phyloP scores from a whole-genome alignment of 208 protist genomes.

The Acanthamoeba healyi region DNA sequence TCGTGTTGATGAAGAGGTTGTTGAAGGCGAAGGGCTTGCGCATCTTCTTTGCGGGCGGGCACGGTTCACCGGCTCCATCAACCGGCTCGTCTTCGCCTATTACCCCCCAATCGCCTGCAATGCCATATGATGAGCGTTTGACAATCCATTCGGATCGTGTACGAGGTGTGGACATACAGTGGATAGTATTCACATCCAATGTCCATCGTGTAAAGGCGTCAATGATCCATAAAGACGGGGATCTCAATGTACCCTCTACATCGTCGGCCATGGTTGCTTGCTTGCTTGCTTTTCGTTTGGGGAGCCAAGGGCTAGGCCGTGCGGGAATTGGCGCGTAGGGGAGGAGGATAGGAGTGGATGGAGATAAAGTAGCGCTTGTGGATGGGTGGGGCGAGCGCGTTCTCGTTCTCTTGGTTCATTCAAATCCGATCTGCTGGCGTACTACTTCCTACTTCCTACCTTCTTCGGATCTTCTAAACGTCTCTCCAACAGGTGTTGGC shows the following conservation, averaged over 20 bases:
- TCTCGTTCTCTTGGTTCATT: slow-evolving; percentile 1
- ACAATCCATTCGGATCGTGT: too few species aligned
- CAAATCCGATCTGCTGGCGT: neutral
- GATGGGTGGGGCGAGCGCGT: neutral
- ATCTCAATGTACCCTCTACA: slow-evolving; percentile 9
- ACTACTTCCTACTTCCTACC: too few species aligned
- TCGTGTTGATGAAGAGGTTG: slow-evolving; percentile 68
- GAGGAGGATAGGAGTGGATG: neutral
- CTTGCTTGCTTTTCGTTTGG: neutral
- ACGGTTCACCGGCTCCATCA: neutral
- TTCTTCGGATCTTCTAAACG: too few species aligned
- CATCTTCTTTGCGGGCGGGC: neutral
- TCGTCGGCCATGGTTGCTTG: neutral
- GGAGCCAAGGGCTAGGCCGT: neutral
- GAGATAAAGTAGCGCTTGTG: neutral
- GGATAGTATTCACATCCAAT: too few species aligned
- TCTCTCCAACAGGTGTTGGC: too few species aligned
- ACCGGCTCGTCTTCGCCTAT: neutral
- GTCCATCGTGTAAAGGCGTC: too few species aligned
- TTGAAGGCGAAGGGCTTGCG: slow-evolving; percentile 25
- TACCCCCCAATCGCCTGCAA: neutral
- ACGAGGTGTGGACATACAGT: too few species aligned
- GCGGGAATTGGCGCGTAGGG: neutral
- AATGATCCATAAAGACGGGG: neutral
- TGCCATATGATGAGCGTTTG: neutral